phyloP scores from a whole-genome alignment of 192 early-diverging fungal genomes.

The Mortierella alpina region DNA sequence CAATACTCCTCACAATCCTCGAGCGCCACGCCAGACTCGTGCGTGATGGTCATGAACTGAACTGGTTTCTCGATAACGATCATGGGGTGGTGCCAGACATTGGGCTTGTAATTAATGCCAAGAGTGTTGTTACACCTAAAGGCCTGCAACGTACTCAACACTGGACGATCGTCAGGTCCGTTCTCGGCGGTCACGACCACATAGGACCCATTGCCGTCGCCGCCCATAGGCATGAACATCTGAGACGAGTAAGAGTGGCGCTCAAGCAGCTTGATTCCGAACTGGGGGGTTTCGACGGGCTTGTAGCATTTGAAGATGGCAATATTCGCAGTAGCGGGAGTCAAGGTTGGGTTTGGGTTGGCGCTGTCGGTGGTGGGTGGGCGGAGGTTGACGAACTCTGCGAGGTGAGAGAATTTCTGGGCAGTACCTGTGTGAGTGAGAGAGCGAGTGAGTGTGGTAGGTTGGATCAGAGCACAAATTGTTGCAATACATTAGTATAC shows the following conservation, averaged over 20 bases:
- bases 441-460: neutral
- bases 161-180: slow-evolving; percentile 72
- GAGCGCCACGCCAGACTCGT: slow-evolving; percentile 77
- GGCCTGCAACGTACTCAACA: slow-evolving; percentile 76
- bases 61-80: slow-evolving; percentile 62
- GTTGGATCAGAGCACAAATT: too few species aligned
- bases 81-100: slow-evolving; percentile 96
- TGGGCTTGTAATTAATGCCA: slow-evolving; percentile 85
- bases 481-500: too few species aligned
- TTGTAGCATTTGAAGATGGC: slow-evolving; percentile 55
- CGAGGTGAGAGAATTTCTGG: slow-evolving; percentile 77
- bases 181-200: slow-evolving; percentile 52
- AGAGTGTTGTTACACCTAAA: slow-evolving; percentile 77
- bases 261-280: slow-evolving; percentile 82
- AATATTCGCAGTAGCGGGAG: slow-evolving; percentile 60
- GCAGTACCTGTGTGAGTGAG: slow-evolving; percentile 66
- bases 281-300: slow-evolving; percentile 61
- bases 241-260: slow-evolving; percentile 89
- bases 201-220: slow-evolving; percentile 54
- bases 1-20: slow-evolving; percentile 82
- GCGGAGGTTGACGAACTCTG: slow-evolving; percentile 69
- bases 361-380: slow-evolving; percentile 41
- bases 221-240: slow-evolving; percentile 86
- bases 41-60: slow-evolving; percentile 64
- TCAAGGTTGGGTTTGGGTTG: slow-evolving; percentile 67